Conservation (phyloP, 2,329 filamentous ascomycete genomes). For the Alternaria rosae region DNA sequence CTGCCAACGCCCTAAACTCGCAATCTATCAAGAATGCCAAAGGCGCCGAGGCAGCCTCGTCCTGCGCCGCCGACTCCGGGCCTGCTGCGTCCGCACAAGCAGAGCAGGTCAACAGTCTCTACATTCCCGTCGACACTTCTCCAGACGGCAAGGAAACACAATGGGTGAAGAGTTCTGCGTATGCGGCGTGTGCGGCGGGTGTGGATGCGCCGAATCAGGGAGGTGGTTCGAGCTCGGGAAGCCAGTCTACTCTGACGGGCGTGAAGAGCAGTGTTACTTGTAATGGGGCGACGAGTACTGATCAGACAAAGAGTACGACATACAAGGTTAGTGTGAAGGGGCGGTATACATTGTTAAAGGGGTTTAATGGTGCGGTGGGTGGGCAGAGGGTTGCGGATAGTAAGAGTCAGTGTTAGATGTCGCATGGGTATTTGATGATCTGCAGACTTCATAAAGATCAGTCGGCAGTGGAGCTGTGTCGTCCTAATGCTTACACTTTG, state of each 20-base stretch:
- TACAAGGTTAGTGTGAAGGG: not conserved
- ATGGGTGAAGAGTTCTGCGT: constrained; percentile 1
- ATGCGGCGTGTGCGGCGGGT: not conserved
- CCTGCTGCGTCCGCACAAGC: not conserved
- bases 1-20: not conserved
- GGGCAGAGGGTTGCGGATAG: not conserved
- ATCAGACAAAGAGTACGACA: not conserved
- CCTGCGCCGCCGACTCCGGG: not conserved
- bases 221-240: not conserved
- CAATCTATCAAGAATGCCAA: not conserved
- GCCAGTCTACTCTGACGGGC: not conserved
- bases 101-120: not conserved
- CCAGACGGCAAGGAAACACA: not conserved
- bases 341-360: not conserved
- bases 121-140: not conserved
- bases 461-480: not conserved
- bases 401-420: not conserved
- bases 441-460: not conserved
- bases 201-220: not conserved
- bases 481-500: fast-evolving
- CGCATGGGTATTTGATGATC: not conserved
- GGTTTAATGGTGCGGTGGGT: not conserved
- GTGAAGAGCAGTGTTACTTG: not conserved
- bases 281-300: not conserved
- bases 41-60: not conserved